Evolutionary conservation across 164 flowering plant species (phyloP), one percentile per base, ranked within the genome.

Genomic region (Aristolochia contorta): DNA sequence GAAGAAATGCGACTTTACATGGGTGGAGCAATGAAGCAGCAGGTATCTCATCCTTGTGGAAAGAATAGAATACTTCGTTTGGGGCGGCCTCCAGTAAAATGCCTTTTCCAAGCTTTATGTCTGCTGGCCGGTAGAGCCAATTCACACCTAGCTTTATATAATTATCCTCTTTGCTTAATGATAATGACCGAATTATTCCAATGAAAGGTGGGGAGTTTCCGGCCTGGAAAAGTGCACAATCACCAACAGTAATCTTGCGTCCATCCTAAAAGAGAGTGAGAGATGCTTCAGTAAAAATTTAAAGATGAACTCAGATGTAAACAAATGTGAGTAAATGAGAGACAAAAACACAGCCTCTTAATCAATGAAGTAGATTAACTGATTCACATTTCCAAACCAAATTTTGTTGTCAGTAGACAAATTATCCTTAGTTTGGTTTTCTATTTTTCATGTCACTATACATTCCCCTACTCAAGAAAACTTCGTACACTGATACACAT

Each of bases 21-120:
- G 91, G 98, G 82, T 93, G 98, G 64, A 93, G 96, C 70, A 90
- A 61, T 24, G 91, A 88, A 64, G 91, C 96, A 79, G 93, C 92
- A 67, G 87, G 82, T 68, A 82, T 84, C 76, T 81, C 89, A 83
- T 86, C 96, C 85, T 77, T 75, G 70, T 90, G 94, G 71, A 93
- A 93, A 19, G 99, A 90, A 68, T 86, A 93, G 52, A 93, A 88
- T 24, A 93, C 69, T 73, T 90, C 96, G 89, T 93, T 90, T 33
- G 97, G 99, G 23, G 84, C 85, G 62, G 95, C 83, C 47, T 86
- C 97, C 75, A 80, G 64, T 54, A 69, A 72, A 69, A 74, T 67
- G 71, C 92, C 95, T 78, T 86, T 86, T 50, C 78, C 75, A 78
- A 90, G 99, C 75, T 79, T 83, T 51, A 93, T 74, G 24, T 93